A percentile compares a stretch with the other conserved stretches of the same genome.
Conservation (phyloP, 2,329 filamentous ascomycete genomes). For the Podosphaera xanthii region DNA sequence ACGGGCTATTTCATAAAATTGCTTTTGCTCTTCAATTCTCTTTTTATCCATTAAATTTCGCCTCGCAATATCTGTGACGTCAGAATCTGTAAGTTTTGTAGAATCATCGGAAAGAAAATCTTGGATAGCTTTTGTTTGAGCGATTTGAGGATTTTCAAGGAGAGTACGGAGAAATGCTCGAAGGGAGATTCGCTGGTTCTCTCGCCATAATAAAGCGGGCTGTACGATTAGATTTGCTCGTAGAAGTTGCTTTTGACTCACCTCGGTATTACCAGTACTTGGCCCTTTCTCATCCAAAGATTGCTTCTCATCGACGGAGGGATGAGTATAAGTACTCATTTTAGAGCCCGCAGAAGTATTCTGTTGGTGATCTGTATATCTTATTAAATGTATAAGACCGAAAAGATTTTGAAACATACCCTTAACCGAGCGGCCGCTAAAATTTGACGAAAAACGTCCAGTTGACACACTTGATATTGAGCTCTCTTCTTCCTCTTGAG, state of each 20-base stretch:
- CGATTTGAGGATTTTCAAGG: constrained; percentile 63
- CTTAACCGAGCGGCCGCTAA: background rate
- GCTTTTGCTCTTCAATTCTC: constrained; percentile 74
- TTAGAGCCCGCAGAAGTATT: constrained; percentile 19
- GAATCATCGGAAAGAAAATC: constrained; percentile 62
- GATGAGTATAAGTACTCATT: constrained; percentile 20
- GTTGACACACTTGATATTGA: background rate
- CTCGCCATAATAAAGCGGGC: constrained; percentile 48
- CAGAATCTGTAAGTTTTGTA: constrained; percentile 56
- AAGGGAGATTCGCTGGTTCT: constrained; percentile 76
- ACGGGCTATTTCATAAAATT: constrained; percentile 87
- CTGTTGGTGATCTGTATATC: constrained; percentile 17
- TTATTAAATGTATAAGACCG: background rate
- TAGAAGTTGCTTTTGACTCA: background rate
- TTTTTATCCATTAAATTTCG: constrained; percentile 70
- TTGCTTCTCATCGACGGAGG: constrained; percentile 21
- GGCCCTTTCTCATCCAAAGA: background rate
- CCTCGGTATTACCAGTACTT: background rate
- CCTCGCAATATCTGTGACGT: constrained; percentile 56
- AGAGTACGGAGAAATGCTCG: constrained; percentile 76
- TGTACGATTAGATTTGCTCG: constrained; percentile 12
- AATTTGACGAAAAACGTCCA: background rate
- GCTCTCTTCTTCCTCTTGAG: constrained; percentile 5
- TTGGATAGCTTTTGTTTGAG: constrained; percentile 58
- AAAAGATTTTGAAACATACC: background rate